These are phyloP conservation scores for Claviceps digitariae DNA, from an alignment of 2,329 filamentous ascomycete species.

Conservation along the genomic window DNA sequence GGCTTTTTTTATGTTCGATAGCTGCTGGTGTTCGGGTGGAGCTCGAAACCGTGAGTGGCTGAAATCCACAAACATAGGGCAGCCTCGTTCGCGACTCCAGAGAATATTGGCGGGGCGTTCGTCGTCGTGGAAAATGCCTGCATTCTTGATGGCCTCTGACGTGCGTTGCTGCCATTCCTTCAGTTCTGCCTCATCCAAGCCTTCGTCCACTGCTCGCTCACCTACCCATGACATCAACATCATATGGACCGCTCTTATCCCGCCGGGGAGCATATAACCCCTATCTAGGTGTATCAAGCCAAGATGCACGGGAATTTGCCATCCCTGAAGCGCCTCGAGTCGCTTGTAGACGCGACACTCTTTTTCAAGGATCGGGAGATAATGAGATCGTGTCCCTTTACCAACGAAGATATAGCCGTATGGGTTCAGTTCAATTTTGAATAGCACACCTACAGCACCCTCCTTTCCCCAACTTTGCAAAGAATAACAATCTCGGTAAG, in stretches of 20 bases:
- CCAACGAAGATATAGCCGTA: conserved; percentile 12
- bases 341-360: conserved; percentile 10
- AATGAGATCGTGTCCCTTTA: conserved; percentile 8
- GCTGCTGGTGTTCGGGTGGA: too few relatives aligned
- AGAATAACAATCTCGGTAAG: conserved; percentile 8
- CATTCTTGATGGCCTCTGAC: too few relatives aligned
- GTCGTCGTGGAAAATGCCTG: too few relatives aligned
- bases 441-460: too few relatives aligned
- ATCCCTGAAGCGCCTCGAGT: conserved; percentile 11
- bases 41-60: too few relatives aligned
- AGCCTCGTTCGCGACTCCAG: too few relatives aligned
- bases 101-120: too few relatives aligned
- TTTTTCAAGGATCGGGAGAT: conserved; percentile 5
- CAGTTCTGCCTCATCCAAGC: too few relatives aligned
- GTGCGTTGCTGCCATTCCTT: too few relatives aligned
- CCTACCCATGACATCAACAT: conserved; percentile 15
- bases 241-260: conserved; percentile 8
- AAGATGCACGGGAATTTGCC: conserved; percentile 1
- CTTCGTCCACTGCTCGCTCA: neutral
- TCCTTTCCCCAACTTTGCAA: too few relatives aligned
- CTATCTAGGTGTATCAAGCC: neutral
- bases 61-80: too few relatives aligned
- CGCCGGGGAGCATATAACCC: conserved; percentile 7
- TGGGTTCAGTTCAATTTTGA: conserved; percentile 10
- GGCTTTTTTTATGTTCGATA: too few relatives aligned